Evolutionary conservation across 257 asterid species (phyloP).

Genomic region (Gentiana dahurica): DNA sequence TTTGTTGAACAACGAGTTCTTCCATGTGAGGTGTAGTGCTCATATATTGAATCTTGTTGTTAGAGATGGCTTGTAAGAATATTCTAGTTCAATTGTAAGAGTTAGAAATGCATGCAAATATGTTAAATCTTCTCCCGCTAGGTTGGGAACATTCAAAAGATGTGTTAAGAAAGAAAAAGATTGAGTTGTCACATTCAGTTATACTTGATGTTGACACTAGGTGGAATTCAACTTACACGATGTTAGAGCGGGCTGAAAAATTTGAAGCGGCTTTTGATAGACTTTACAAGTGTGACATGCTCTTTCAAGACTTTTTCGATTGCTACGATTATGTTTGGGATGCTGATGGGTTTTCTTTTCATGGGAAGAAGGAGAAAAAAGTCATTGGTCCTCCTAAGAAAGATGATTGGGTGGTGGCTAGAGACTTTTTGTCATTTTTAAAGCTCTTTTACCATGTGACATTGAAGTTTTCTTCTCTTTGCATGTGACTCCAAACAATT

Average conservation of each 20-base stretch:
- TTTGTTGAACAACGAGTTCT: too few species aligned
- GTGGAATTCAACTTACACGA: conserved; percentile 7
- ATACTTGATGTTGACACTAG: conserved; percentile 7
- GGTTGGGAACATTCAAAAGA: not conserved
- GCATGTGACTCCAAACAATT: conserved; percentile 1
- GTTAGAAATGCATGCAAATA: not conserved
- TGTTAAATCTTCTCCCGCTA: not conserved
- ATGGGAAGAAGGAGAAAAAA: not conserved
- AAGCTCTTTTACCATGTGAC: too few species aligned
- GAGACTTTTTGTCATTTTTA: too few species aligned
- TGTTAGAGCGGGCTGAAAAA: conserved; percentile 3
- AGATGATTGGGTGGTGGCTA: too few species aligned
- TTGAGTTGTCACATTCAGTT: conserved; percentile 1
- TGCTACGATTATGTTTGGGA: not conserved
- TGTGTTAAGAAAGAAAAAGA: not conserved
- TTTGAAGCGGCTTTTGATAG: conserved; percentile 8
- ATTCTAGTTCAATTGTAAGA: not conserved
- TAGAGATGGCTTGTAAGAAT: not conserved
- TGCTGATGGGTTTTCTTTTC: not conserved
- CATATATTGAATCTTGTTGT: too few species aligned
- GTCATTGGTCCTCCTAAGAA: too few species aligned
- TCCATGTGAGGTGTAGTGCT: too few species aligned
- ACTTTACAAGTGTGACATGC: not conserved
- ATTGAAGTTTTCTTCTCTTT: not conserved
- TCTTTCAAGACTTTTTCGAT: not conserved